These are phyloP conservation scores for Brettanomyces custersianus DNA, from an alignment of 805 yeast species.

Conservation along the genomic window DNA sequence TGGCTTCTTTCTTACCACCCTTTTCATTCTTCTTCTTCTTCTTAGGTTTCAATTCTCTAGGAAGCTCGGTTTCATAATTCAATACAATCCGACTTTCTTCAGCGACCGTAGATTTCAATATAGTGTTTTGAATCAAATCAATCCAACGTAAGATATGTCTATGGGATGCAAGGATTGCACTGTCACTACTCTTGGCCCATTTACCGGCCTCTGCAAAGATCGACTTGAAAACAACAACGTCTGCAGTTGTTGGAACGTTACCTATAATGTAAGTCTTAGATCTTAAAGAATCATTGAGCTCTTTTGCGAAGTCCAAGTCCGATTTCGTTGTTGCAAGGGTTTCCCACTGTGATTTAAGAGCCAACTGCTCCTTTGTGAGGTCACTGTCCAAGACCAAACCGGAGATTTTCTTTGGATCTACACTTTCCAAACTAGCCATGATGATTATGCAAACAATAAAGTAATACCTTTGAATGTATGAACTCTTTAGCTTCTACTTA, in stretches of 20 bases:
- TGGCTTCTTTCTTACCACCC: conserved; percentile 3
- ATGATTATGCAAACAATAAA: no score
- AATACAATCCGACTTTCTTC: conserved; percentile 45
- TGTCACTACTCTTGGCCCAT: conserved; percentile 28
- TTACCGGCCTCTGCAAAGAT: conserved; percentile 51
- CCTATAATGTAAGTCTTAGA: conserved; percentile 65
- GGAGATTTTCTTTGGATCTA: background rate
- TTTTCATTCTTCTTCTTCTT: conserved; percentile 24
- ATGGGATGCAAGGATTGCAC: conserved; percentile 35
- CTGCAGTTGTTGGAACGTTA: conserved; percentile 58
- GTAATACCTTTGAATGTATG: background rate
- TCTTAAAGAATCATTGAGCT: conserved; percentile 64
- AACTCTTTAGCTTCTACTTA: background rate
- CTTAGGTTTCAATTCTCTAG: conserved; percentile 41
- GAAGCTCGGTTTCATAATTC: conserved; percentile 53
- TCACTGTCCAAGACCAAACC: conserved; percentile 1
- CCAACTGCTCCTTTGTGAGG: conserved; percentile 32
- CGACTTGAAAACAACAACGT: conserved; percentile 58
- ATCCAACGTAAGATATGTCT: conserved; percentile 93
- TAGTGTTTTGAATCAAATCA: conserved; percentile 70
- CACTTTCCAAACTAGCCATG: background rate
- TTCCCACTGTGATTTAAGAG: conserved; percentile 70
- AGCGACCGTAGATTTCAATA: conserved; percentile 18
- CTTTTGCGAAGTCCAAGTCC: conserved; percentile 36
- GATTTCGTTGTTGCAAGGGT: conserved; percentile 55